phyloP scores from a whole-genome alignment of 2,329 filamentous ascomycete genomes.

The Alternaria gaisen region DNA sequence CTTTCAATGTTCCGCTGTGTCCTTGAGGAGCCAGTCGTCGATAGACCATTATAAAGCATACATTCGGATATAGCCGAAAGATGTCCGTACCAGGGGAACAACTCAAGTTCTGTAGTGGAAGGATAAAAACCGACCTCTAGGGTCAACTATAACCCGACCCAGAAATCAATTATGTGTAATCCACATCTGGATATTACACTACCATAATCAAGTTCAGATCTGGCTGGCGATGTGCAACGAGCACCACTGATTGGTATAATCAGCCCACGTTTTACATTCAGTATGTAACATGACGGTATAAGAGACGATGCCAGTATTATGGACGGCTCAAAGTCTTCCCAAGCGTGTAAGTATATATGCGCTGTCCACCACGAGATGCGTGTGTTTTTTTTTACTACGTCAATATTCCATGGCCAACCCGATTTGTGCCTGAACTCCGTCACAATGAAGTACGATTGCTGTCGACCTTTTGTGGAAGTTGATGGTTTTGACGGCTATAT shows the following conservation, averaged over 20 bases:
- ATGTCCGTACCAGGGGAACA: neutral
- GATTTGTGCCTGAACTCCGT: neutral
- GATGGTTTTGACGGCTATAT: neutral
- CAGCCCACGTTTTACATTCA: neutral
- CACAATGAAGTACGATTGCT: neutral
- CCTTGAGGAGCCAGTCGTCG: neutral
- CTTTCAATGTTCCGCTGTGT: neutral
- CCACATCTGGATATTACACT: neutral
- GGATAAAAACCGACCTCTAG: neutral
- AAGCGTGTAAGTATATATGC: too few relatives aligned
- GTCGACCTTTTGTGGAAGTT: neutral
- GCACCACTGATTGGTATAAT: neutral
- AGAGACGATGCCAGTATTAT: neutral
- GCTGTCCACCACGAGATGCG: too few relatives aligned
- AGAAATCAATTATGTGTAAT: neutral
- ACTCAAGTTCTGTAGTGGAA: neutral
- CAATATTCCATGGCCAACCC: neutral
- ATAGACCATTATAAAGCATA: neutral
- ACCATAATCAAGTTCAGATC: neutral
- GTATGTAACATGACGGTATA: neutral
- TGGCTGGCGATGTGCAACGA: neutral
- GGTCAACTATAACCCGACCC: neutral
- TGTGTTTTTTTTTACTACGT: too few relatives aligned
- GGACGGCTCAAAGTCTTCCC: too few relatives aligned
- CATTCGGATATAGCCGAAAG: neutral